phyloP scores from a whole-genome alignment of 495 filamentous ascomycete genomes.

The Penicillium ochrochloron region DNA sequence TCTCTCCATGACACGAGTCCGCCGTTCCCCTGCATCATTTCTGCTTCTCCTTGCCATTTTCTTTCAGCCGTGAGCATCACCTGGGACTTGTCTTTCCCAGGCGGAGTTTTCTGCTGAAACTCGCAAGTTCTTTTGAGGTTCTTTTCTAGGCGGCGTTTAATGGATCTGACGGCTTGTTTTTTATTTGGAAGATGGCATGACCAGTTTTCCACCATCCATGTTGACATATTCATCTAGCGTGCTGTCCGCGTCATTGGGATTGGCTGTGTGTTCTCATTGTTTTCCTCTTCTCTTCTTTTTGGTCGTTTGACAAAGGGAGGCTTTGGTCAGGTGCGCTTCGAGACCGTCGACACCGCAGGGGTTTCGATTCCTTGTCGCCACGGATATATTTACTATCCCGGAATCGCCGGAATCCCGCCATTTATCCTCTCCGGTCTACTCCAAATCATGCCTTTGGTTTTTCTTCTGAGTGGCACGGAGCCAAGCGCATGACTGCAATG shows the following conservation, averaged over 20 bases:
- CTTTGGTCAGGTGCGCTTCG: constrained; percentile 3
- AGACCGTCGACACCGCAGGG: constrained; percentile 1
- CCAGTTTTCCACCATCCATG: constrained; percentile 43
- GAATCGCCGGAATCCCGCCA: background rate
- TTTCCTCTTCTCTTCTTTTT: constrained; percentile 19
- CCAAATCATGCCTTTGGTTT: background rate
- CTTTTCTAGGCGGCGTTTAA: constrained; percentile 50
- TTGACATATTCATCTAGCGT: constrained; percentile 52
- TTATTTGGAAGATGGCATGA: constrained; percentile 43
- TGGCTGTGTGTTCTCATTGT: constrained; percentile 25
- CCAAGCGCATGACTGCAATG: constrained; percentile 4
- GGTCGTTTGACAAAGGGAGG: constrained; percentile 17
- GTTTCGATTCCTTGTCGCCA: constrained; percentile 1
- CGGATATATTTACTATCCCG: constrained; percentile 18
- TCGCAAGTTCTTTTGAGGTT: constrained; percentile 45
- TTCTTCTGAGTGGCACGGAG: background rate
- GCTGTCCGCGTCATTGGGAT: constrained; percentile 42
- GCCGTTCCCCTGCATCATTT: constrained; percentile 41
- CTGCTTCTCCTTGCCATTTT: constrained; percentile 40
- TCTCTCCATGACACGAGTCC: constrained; percentile 12
- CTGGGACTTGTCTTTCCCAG: constrained; percentile 34
- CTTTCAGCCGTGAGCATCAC: constrained; percentile 44
- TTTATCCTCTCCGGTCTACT: background rate
- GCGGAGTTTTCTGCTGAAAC: constrained; percentile 46
- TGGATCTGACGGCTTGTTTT: constrained; percentile 50